Conservation (phyloP, 192 early-diverging fungal genomes). For the Coemansia sp. region DNA sequence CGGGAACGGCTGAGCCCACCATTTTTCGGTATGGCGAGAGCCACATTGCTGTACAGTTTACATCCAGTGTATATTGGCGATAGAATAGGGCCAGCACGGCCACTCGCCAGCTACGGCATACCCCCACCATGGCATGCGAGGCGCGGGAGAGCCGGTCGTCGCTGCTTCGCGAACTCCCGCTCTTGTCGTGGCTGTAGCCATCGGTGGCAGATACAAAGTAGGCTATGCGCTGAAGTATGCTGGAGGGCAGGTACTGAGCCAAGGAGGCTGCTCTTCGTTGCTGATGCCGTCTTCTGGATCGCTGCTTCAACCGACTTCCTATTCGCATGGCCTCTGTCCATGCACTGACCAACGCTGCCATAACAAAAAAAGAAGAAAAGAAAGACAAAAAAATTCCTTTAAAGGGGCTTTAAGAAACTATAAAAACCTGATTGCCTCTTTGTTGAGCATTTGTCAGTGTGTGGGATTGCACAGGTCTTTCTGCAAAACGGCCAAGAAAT, state of each 20-base stretch:
- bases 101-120: constrained; percentile 43
- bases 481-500: too few species aligned
- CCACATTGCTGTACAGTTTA: constrained; percentile 35
- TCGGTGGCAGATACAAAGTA: constrained; percentile 21
- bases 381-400: too few species aligned
- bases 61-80: constrained; percentile 31
- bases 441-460: too few species aligned
- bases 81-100: constrained; percentile 31
- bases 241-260: constrained; percentile 40
- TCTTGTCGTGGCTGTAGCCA: constrained; percentile 6
- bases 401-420: too few species aligned
- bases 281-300: not conserved
- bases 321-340: not conserved
- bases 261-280: not conserved
- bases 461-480: too few species aligned
- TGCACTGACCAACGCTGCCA: not conserved
- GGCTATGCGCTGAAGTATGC: constrained; percentile 39
- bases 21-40: constrained; percentile 25
- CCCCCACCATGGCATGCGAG: constrained; percentile 16
- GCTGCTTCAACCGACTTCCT: not conserved
- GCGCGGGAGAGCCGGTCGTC: constrained; percentile 26
- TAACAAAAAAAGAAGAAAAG: too few species aligned
- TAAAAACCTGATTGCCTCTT: too few species aligned
- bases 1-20: constrained; percentile 19
- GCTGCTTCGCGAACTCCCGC: constrained; percentile 4